A percentile compares a stretch with the other conserved stretches of the same genome.
Conservation (phyloP, 2,329 filamentous ascomycete genomes). For the Trichoderma sp. region DNA sequence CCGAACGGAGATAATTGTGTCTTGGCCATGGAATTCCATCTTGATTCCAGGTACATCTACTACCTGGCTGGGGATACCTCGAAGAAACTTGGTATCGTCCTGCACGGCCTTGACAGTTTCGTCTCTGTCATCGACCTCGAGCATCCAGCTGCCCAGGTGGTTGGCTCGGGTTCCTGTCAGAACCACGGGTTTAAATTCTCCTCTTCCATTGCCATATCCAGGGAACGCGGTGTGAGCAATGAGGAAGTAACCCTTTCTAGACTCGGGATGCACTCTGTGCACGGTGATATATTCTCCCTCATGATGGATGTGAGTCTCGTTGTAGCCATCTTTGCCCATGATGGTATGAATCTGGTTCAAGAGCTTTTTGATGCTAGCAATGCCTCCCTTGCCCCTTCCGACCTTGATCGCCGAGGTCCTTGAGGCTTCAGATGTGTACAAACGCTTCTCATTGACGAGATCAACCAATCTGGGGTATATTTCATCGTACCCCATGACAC, state of each 20-base stretch:
- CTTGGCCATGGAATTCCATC: conserved; percentile 69
- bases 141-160: conserved; percentile 85
- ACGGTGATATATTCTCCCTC: conserved; percentile 96
- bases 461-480: conserved; percentile 93
- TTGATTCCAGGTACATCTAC: conserved; percentile 71
- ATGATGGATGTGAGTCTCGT: conserved; percentile 95
- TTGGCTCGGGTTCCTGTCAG: conserved; percentile 83
- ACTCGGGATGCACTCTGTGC: conserved; percentile 89
- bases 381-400: conserved; percentile 76
- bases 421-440: conserved; percentile 79
- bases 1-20: conserved; percentile 77
- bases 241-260: conserved; percentile 89
- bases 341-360: conserved; percentile 92
- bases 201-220: conserved; percentile 83
- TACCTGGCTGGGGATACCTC: conserved; percentile 82
- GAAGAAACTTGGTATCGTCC: conserved; percentile 69
- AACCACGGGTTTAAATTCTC: conserved; percentile 74
- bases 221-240: conserved; percentile 97
- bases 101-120: conserved; percentile 66
- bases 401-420: conserved; percentile 58
- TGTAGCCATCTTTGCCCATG: conserved; percentile 94
- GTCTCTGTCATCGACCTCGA: conserved; percentile 80
- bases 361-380: conserved; percentile 86
- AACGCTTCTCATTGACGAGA: conserved; percentile 82
- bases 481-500: conserved; percentile 98